A percentile compares a stretch with the other conserved stretches of the same genome.
phyloP scores from a whole-genome alignment of 768 basidiomycete species.

The Amanita rimosa region DNA sequence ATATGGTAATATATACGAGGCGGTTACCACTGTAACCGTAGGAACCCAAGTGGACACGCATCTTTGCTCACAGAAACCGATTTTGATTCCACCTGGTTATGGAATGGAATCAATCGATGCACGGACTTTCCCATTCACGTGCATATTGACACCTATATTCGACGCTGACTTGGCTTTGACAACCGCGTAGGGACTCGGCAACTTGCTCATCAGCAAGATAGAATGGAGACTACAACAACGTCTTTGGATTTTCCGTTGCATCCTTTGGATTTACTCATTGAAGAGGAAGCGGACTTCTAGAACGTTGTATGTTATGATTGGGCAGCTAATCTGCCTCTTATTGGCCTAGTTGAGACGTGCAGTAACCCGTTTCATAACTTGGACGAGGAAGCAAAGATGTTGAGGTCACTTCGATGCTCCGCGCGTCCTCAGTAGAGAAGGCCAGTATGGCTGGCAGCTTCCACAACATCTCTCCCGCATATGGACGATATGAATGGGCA shows the following conservation, averaged over 20 bases:
- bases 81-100: slow-evolving; percentile 69
- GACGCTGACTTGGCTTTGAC: background rate
- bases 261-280: slow-evolving; percentile 63
- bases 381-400: slow-evolving; percentile 26
- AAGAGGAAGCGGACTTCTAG: slow-evolving; percentile 58
- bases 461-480: no score
- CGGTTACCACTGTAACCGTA: slow-evolving; percentile 83
- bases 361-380: slow-evolving; percentile 15
- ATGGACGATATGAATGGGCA: no score
- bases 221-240: slow-evolving; percentile 87
- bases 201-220: slow-evolving; percentile 69
- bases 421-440: no score
- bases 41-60: slow-evolving; percentile 20
- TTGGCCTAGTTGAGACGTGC: slow-evolving; percentile 1
- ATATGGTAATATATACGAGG: slow-evolving; percentile 80
- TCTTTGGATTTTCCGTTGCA: slow-evolving; percentile 86
- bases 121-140: slow-evolving; percentile 42
- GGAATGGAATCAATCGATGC: slow-evolving; percentile 55
- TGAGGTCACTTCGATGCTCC: no score
- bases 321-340: no score
- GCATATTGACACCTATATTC: slow-evolving; percentile 48
- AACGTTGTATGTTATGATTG: no score
- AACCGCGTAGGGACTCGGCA: slow-evolving; percentile 58
- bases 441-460: no score
- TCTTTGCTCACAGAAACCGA: slow-evolving; percentile 23